phyloP scores from a whole-genome alignment of 2,329 filamentous ascomycete species.

The Cercospora citrullina region DNA sequence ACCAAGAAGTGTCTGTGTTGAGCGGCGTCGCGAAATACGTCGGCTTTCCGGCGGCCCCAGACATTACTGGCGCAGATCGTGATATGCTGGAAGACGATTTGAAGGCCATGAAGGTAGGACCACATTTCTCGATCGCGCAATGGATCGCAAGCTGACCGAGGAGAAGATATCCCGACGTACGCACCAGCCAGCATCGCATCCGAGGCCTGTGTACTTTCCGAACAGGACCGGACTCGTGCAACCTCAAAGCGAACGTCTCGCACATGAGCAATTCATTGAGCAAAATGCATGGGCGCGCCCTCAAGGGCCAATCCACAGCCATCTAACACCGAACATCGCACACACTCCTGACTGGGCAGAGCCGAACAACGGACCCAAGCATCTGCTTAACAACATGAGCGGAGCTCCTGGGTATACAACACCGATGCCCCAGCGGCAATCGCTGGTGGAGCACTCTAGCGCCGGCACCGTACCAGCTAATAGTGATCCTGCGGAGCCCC shows the following conservation, averaged over 20 bases:
- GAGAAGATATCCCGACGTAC: conserved; percentile 32
- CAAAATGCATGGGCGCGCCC: conserved; percentile 92
- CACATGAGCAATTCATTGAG: conserved; percentile 76
- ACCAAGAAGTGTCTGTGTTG: conserved; percentile 88
- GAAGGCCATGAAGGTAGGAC: conserved; percentile 80
- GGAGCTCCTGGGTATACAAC: conserved; percentile 34
- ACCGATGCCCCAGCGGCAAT: conserved; percentile 33
- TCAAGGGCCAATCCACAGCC: conserved; percentile 68
- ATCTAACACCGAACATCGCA: conserved; percentile 34
- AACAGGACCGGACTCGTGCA: conserved; percentile 25
- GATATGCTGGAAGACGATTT: conserved; percentile 83
- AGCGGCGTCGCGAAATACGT: conserved; percentile 91
- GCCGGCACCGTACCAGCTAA: conserved; percentile 30
- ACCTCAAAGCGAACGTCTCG: conserved; percentile 36
- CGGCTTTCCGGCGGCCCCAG: conserved; percentile 92
- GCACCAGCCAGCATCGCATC: conserved; percentile 24
- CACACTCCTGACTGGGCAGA: conserved; percentile 40
- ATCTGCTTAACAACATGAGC: conserved; percentile 34
- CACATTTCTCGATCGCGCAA: neutral
- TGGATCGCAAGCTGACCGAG: conserved; percentile 14
- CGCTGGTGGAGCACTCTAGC: conserved; percentile 30
- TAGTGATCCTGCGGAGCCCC: conserved; percentile 35
- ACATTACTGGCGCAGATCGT: conserved; percentile 69
- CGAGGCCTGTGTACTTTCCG: conserved; percentile 30
- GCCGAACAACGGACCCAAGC: conserved; percentile 26